A percentile compares a stretch with the other conserved stretches of the same genome.
Conservation (phyloP, 495 filamentous ascomycete genomes). For the Xylaria flabelliformis region DNA sequence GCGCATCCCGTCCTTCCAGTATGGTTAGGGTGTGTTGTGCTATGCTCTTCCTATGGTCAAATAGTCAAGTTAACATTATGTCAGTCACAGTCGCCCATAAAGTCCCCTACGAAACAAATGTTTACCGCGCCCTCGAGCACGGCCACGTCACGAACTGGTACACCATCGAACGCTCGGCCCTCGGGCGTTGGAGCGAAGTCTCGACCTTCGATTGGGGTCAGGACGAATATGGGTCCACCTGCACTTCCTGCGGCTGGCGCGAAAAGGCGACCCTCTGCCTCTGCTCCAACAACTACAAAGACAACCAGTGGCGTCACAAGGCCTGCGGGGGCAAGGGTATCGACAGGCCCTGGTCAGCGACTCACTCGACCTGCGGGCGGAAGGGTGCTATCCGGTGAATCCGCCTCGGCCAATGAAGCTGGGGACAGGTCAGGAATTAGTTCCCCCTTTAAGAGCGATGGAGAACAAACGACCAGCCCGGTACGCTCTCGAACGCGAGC, state of each 20-base stretch:
- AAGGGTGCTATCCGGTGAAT: slow-evolving; percentile 52
- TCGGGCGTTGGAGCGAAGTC: slow-evolving; percentile 54
- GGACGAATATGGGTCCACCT: slow-evolving; percentile 74
- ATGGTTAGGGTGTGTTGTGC: slow-evolving; percentile 60
- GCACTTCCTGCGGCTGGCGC: slow-evolving; percentile 42
- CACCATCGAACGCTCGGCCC: slow-evolving; percentile 59
- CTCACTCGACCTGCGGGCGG: slow-evolving; percentile 40
- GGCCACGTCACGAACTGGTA: slow-evolving; percentile 64
- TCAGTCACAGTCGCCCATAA: slow-evolving; percentile 69
- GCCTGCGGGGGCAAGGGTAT: slow-evolving; percentile 43
- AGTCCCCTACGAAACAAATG: slow-evolving; percentile 81
- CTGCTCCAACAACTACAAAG: slow-evolving; percentile 40
- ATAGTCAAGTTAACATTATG: slow-evolving; percentile 28
- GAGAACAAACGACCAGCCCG: slow-evolving; percentile 55
- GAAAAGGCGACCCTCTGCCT: slow-evolving; percentile 44
- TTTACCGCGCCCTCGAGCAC: slow-evolving; percentile 61
- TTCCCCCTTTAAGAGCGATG: slow-evolving; percentile 50
- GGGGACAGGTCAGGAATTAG: slow-evolving; percentile 43
- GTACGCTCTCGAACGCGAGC: slow-evolving; percentile 51
- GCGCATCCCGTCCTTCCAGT: slow-evolving; percentile 59
- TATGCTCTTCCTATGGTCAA: slow-evolving; percentile 18
- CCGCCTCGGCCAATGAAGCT: slow-evolving; percentile 47
- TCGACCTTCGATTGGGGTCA: slow-evolving; percentile 56
- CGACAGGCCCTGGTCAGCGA: slow-evolving; percentile 42
- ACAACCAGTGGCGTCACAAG: slow-evolving; percentile 41